Conservation (phyloP, 371 early-diverging fungal species). For the Saksenaea vasiformis region DNA sequence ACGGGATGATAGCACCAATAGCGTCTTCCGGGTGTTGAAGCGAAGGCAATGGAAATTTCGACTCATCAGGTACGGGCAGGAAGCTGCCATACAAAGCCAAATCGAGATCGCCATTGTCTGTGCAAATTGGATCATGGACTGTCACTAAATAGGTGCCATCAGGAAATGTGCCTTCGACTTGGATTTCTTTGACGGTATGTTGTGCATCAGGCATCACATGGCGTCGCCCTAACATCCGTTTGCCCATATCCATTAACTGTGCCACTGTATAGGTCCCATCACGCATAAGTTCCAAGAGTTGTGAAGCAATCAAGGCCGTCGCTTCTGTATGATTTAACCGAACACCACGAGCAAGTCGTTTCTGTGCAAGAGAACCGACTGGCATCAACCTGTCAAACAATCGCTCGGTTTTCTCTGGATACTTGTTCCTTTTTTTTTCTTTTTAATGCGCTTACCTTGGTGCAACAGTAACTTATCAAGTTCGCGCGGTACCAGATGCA, state of each 20-base stretch:
- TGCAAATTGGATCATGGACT: constrained; percentile 87
- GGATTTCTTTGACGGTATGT: constrained; percentile 78
- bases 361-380: constrained; percentile 87
- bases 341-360: constrained; percentile 86
- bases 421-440: too few species aligned
- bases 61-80: constrained; percentile 72
- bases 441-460: constrained; percentile 3
- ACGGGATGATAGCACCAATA: constrained; percentile 70
- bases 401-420: too few species aligned
- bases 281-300: constrained; percentile 84
- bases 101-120: constrained; percentile 76
- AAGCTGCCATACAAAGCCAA: constrained; percentile 88
- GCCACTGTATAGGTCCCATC: constrained; percentile 87
- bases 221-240: constrained; percentile 81
- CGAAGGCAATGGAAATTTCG: constrained; percentile 57
- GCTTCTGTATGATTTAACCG: constrained; percentile 86
- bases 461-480: constrained; percentile 82
- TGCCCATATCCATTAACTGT: constrained; percentile 86
- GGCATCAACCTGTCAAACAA: not conserved
- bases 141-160: constrained; percentile 93
- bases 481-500: constrained; percentile 76
- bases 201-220: constrained; percentile 79
- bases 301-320: constrained; percentile 82
- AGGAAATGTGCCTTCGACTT: constrained; percentile 86
- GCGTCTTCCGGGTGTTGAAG: constrained; percentile 34